Evolutionary conservation across 176 grass and related monocot genomes (phyloP).

Genomic region (Triticum timopheevii): DNA sequence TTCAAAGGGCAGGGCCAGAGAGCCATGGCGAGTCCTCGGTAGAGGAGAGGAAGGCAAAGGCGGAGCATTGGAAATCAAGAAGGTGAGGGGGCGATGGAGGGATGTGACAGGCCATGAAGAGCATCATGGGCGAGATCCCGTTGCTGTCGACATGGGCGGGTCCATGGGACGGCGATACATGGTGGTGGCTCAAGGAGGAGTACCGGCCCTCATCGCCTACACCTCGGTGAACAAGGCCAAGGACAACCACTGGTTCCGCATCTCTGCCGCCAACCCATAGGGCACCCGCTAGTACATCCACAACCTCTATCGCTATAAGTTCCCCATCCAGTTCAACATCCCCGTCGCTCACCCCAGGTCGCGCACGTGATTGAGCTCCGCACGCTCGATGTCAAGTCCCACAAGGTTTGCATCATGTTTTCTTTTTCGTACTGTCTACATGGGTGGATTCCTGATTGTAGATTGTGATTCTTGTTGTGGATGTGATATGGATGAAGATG

Average conservation of each 20-base stretch:
- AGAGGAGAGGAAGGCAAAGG: not conserved
- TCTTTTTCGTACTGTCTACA: not conserved
- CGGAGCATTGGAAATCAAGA: not conserved
- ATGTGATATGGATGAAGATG: slow-evolving; percentile 41
- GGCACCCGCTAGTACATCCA: slow-evolving; percentile 95
- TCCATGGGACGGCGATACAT: slow-evolving; percentile 69
- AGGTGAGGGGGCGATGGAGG: slow-evolving; percentile 58
- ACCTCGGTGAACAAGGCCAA: slow-evolving; percentile 83
- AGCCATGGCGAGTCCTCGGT: no score
- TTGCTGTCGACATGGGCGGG: slow-evolving; percentile 79
- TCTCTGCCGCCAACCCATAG: slow-evolving; percentile 79
- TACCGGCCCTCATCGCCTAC: slow-evolving; percentile 88
- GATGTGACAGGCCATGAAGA: slow-evolving; percentile 88
- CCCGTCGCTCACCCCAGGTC: slow-evolving; percentile 81
- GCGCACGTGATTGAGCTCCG: slow-evolving; percentile 94
- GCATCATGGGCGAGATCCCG: slow-evolving; percentile 84
- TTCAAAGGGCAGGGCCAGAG: no score
- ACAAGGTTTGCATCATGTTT: slow-evolving; percentile 47
- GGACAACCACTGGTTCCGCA: slow-evolving; percentile 98
- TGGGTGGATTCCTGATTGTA: no score
- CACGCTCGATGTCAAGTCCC: slow-evolving; percentile 90
- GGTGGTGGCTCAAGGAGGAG: slow-evolving; percentile 97
- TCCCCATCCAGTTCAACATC: slow-evolving; percentile 87
- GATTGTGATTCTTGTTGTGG: no score
- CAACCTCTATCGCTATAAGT: slow-evolving; percentile 94